phyloP scores from a whole-genome alignment of 179 eudicot genomes.

The Silene noctiflora region DNA sequence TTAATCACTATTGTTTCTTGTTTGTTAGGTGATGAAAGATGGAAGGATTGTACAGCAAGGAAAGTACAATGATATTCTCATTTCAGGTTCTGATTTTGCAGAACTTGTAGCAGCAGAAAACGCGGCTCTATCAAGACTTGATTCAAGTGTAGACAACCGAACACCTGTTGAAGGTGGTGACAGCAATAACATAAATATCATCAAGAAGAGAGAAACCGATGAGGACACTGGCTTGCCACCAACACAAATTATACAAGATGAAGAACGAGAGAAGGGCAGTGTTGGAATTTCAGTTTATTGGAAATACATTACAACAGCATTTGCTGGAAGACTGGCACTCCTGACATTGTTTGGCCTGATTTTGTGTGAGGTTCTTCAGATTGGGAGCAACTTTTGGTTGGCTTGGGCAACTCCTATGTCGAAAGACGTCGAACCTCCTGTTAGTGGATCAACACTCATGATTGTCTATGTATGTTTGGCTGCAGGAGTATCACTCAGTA shows the following conservation, averaged over 20 bases:
- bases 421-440: conserved; percentile 1
- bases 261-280: conserved; percentile 18
- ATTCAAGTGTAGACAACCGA: not conserved
- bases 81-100: conserved; percentile 8
- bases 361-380: not conserved
- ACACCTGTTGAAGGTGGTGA: not conserved
- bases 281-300: conserved; percentile 14
- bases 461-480: conserved; percentile 11
- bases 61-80: conserved; percentile 11
- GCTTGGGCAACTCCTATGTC: conserved; percentile 25
- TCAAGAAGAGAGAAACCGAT: not conserved
- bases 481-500: conserved; percentile 16
- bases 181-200: not conserved
- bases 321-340: conserved; percentile 2
- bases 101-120: conserved; percentile 14
- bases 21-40: conserved; percentile 15
- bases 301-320: conserved; percentile 13
- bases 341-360: not conserved
- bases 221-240: not conserved
- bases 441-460: conserved; percentile 15
- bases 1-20: not conserved
- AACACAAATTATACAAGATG: conserved; percentile 16
- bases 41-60: conserved; percentile 20
- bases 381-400: conserved; percentile 21
- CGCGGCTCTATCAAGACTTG: not conserved